Base-by-base conservation (phyloP, 352 stramenopile species). In the Phytophthora brassicae region DNA sequence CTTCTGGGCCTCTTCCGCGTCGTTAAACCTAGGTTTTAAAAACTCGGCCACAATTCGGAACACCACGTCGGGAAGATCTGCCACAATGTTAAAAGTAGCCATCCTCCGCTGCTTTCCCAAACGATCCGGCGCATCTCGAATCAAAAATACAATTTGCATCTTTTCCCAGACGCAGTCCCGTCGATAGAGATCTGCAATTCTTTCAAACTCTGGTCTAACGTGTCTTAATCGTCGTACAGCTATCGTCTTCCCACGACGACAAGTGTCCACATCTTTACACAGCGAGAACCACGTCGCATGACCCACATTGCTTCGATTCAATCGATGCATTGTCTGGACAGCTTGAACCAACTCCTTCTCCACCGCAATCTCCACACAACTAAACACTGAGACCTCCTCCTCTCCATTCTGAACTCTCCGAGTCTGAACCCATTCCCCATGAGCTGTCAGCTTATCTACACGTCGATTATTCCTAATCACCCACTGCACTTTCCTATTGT, bases 1-100 rank as follows among this genome's bases (percentile, higher is more conserved):
- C 12, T 61, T 70, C 62, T 70, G 62, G 0, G 56, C 56, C 36
- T 70, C 56, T 41, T 66, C 62, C 0, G 43, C 56, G n/a, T 70
- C 62, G 20, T 70, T 20, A 53, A 70, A 70, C 12, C 41, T 52
- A 9, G 62, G 54, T n/a, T 64, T 69, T 12, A 69, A 33, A 28
- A 60, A 62, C 17, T 56, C 59, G 0, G 28, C 43, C 4, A 67
- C 59, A 22, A 61, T 60, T 11, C 55, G 61, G 33, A 69, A 69
- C 31, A 69, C 14, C 14, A 19, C 38, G 19, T 39, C 44, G 2
- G 20, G 59, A 7, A 62, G 36, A 4, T 62, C 35, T 6, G 53
- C 42, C 29, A 70, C 42, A n/a, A 70, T 46, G 56, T 70, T 64
- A 16, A 54, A 8, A 23, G 26, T 14, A 19, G 31, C 20, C 24